These are phyloP conservation scores for Rauvolfia tetraphylla DNA, from an alignment of 257 asterid genomes.

Conservation along the genomic window DNA sequence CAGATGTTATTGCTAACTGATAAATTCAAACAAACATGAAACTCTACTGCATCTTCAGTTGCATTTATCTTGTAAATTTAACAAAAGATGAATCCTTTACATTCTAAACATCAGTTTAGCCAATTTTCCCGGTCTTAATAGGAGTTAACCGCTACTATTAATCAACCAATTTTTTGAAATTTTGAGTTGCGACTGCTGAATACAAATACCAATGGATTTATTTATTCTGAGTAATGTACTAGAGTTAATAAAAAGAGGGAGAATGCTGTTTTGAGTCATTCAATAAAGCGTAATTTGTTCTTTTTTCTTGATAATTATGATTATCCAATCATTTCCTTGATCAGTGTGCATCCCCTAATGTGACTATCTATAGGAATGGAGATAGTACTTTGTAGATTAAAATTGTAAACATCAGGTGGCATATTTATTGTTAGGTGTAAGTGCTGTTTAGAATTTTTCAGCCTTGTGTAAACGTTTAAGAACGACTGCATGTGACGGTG, in stretches of 20 bases:
- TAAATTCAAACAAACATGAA: too few relatives aligned
- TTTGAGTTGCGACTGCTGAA: too few relatives aligned
- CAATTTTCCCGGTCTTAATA: neutral
- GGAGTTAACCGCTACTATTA: neutral
- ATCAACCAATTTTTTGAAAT: too few relatives aligned
- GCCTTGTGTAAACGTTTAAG: neutral
- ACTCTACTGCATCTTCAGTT: neutral
- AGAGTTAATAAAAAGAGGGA: too few relatives aligned
- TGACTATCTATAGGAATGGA: too few relatives aligned
- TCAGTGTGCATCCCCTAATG: too few relatives aligned
- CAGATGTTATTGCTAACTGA: neutral
- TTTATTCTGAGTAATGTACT: too few relatives aligned
- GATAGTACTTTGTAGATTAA: neutral
- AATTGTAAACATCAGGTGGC: neutral
- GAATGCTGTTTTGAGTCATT: too few relatives aligned
- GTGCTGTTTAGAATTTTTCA: neutral
- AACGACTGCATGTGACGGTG: neutral
- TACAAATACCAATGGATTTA: too few relatives aligned
- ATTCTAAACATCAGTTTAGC: neutral
- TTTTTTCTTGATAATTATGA: too few relatives aligned
- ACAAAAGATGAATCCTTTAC: neutral
- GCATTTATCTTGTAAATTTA: neutral
- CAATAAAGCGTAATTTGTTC: too few relatives aligned
- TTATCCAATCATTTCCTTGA: too few relatives aligned
- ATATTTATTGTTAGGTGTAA: neutral